Conservation (phyloP, 2,329 filamentous ascomycete species). For the Uncinocarpus reesii region DNA sequence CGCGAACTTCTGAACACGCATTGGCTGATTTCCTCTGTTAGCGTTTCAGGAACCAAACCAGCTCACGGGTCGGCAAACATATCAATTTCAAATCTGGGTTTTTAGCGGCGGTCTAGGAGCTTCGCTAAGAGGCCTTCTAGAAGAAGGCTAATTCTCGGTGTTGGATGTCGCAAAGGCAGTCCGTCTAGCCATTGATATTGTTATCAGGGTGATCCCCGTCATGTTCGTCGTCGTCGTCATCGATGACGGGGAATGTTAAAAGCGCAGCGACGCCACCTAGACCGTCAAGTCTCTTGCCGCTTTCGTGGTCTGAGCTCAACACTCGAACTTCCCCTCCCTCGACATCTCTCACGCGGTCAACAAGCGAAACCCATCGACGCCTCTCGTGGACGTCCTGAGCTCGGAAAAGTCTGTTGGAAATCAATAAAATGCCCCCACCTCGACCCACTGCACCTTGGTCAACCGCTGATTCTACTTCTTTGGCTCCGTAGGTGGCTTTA, state of each 20-base stretch:
- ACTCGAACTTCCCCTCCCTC: slow-evolving; percentile 80
- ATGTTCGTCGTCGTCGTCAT: slow-evolving; percentile 62
- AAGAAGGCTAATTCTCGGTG: no score
- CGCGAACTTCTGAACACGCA: no score
- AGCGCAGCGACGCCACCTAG: slow-evolving; percentile 83
- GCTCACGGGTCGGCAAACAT: no score
- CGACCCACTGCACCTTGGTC: slow-evolving; percentile 78
- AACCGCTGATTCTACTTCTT: slow-evolving; percentile 71
- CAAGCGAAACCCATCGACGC: slow-evolving; percentile 70
- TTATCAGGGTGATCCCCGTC: slow-evolving; percentile 28
- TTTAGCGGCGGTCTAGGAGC: no score
- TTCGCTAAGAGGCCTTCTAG: no score
- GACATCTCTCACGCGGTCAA: slow-evolving; percentile 71
- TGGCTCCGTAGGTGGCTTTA: slow-evolving; percentile 79
- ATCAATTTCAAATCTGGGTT: no score
- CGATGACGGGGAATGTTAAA: slow-evolving; percentile 75
- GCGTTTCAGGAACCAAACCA: no score
- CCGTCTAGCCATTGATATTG: slow-evolving; percentile 29
- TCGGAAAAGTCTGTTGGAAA: slow-evolving; percentile 80
- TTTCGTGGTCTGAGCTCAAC: slow-evolving; percentile 90
- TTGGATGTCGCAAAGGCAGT: no score
- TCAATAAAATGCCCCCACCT: slow-evolving; percentile 72
- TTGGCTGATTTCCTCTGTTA: no score
- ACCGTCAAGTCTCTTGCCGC: slow-evolving; percentile 71
- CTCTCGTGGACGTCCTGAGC: slow-evolving; percentile 67